A percentile compares a stretch with the other conserved stretches of the same genome.
Evolutionary conservation across 768 basidiomycete genomes (phyloP).

Genomic region (Tricholoma sp.): DNA sequence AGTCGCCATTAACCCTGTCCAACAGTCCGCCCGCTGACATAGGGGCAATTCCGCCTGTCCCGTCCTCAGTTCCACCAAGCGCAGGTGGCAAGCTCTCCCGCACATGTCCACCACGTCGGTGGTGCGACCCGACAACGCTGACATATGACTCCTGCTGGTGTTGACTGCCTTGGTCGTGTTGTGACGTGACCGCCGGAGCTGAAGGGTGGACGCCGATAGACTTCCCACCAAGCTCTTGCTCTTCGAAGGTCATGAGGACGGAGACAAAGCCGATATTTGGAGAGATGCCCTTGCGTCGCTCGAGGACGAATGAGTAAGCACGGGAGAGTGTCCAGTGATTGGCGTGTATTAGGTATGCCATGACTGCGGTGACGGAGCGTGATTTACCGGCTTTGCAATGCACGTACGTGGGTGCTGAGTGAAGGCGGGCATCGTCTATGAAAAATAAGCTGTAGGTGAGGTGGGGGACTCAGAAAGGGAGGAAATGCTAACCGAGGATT

Average conservation of each 20-base stretch:
- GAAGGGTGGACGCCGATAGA: slow-evolving; percentile 58
- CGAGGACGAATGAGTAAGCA: slow-evolving; percentile 89
- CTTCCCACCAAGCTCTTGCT: slow-evolving; percentile 79
- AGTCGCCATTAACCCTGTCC: slow-evolving; percentile 52
- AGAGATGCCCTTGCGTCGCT: slow-evolving; percentile 89
- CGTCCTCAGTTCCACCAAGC: slow-evolving; percentile 18
- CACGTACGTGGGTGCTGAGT: slow-evolving; percentile 86
- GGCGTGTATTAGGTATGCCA: slow-evolving; percentile 95
- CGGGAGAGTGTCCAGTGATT: slow-evolving; percentile 94
- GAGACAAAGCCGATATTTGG: slow-evolving; percentile 98
- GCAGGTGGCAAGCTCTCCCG: slow-evolving; percentile 72
- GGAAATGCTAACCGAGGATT: slow-evolving; percentile 63
- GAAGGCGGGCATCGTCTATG: slow-evolving; percentile 85
- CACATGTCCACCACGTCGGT: slow-evolving; percentile 54
- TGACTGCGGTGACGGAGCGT: slow-evolving; percentile 92
- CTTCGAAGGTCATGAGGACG: slow-evolving; percentile 95
- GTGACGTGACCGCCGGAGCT: slow-evolving; percentile 17
- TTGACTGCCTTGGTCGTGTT: slow-evolving; percentile 18
- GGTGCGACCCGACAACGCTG: slow-evolving; percentile 34
- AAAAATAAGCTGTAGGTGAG: not conserved
- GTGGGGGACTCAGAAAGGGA: not conserved
- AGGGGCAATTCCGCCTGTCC: slow-evolving; percentile 23
- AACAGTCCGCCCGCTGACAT: slow-evolving; percentile 34
- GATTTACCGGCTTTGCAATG: slow-evolving; percentile 97
- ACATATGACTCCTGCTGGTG: slow-evolving; percentile 33